Conservation (phyloP, 2,329 filamentous ascomycete species). For the Colletotrichum lentis region DNA sequence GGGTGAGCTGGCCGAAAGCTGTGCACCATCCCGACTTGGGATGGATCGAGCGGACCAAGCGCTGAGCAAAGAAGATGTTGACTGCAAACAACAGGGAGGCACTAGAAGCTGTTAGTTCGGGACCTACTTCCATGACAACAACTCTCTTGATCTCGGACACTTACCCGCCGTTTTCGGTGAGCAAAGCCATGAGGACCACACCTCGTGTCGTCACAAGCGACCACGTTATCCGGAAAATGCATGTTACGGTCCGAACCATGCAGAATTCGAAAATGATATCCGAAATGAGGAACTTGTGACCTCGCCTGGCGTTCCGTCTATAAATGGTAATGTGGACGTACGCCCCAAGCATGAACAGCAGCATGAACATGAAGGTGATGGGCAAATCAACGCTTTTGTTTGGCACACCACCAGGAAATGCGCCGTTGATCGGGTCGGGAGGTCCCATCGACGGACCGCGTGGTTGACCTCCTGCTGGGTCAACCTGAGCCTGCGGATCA, state of each 20-base stretch:
- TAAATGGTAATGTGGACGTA: constrained; percentile 42
- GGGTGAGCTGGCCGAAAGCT: constrained; percentile 40
- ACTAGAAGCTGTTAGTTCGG: constrained; percentile 37
- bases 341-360: constrained; percentile 41
- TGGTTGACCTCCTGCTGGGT: not conserved
- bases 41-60: constrained; percentile 50
- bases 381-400: constrained; percentile 40
- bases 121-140: not conserved
- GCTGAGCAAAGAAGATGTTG: constrained; percentile 52
- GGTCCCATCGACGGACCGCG: constrained; percentile 18
- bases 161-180: constrained; percentile 50
- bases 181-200: constrained; percentile 47
- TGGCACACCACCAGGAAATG: constrained; percentile 34
- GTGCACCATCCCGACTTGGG: constrained; percentile 49
- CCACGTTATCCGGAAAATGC: constrained; percentile 50
- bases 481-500: constrained; percentile 15
- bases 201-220: constrained; percentile 41
- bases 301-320: constrained; percentile 44
- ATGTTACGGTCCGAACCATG: constrained; percentile 47
- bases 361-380: constrained; percentile 41
- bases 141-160: not conserved
- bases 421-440: constrained; percentile 28
- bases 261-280: constrained; percentile 50
- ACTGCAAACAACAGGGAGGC: constrained; percentile 48
- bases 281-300: constrained; percentile 52